Evolutionary conservation across 1,139 yeast genomes (phyloP), one percentile per base, ranked within the genome.

Genomic region (Pichia sp.): DNA sequence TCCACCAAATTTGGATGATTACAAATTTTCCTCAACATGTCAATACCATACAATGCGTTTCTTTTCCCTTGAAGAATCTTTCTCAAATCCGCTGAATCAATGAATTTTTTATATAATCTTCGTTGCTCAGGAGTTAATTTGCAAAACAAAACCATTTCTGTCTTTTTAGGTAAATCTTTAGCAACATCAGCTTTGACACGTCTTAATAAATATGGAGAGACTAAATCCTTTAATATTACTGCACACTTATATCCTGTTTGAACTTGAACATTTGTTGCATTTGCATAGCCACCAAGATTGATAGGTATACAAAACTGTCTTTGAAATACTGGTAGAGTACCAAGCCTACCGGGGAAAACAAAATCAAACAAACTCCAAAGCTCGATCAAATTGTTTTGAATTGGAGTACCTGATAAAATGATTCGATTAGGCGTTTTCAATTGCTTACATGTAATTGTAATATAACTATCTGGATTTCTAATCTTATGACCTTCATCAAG

Each of bases 161-260:
- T 84, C 66, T 94, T 92, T 53, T 88, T 81, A 0, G 99, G 99
- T 46, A 92, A 67, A 63, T 94, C 99, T 49, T 87, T 83, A 0
- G 99, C 99, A n/a, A 92, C 98, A 62, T 94, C 98, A 18, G 83
- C 80, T 64, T 92, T 92, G 65, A 94, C 81, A 45, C 99, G 71
- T 54, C 99, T 72, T 44, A 92, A 68, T 51, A 92, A 68, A 64
- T 90, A 92, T 0, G 98, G 98, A 2, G 96, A 81, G 7, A 92
- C 88, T 57, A 92, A 68, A 58, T 92, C 96, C 48, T 96, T 73
- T 45, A 92, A 67, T 2, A 92, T 84, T 7, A 90, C 95, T 0
- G 98, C 98, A 71, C 97, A 92, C 64, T 89, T 89, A 63, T 86
- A 90, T 1, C 97, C 97, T 0, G 97, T 84, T 63, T 92, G 97